Percentiles rank a stretch among this genome's conserved stretches.
These are phyloP conservation scores for Sedum album DNA, from an alignment of 164 flowering plant genomes.

Conservation along the genomic window DNA sequence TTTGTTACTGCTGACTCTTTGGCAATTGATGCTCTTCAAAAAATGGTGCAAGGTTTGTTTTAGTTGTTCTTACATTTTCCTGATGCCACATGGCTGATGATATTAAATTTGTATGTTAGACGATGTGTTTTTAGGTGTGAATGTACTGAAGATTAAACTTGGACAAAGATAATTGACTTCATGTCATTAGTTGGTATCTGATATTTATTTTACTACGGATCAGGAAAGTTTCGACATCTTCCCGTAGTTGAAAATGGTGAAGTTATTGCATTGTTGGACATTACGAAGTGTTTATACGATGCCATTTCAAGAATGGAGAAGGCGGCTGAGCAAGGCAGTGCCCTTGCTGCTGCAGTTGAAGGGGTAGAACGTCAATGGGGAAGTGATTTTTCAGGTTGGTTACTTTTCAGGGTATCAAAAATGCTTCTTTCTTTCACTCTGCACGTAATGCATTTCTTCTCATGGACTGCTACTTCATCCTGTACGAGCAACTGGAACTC, in stretches of 20 bases:
- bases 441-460: not conserved
- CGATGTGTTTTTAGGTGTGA: not conserved
- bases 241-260: constrained; percentile 99
- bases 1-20: constrained; percentile 82
- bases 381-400: constrained; percentile 59
- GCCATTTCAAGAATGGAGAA: constrained; percentile 96
- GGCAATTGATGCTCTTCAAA: constrained; percentile 91
- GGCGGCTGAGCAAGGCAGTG: constrained; percentile 99
- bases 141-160: not conserved
- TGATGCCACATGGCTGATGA: not conserved
- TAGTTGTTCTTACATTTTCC: not conserved
- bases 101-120: not conserved
- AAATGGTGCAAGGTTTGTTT: constrained; percentile 81
- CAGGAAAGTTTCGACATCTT: constrained; percentile 95
- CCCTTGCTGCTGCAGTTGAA: constrained; percentile 99
- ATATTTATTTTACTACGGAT: not conserved
- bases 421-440: not conserved
- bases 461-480: not conserved
- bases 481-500: not conserved
- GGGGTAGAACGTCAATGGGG: constrained; percentile 97
- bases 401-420: not conserved
- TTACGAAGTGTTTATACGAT: constrained; percentile 96
- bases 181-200: not conserved
- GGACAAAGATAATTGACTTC: not conserved
- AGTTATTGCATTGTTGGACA: constrained; percentile 89